These are phyloP conservation scores for Saccharomycopsis fodiens DNA, from an alignment of 805 yeast species.

Conservation along the genomic window DNA sequence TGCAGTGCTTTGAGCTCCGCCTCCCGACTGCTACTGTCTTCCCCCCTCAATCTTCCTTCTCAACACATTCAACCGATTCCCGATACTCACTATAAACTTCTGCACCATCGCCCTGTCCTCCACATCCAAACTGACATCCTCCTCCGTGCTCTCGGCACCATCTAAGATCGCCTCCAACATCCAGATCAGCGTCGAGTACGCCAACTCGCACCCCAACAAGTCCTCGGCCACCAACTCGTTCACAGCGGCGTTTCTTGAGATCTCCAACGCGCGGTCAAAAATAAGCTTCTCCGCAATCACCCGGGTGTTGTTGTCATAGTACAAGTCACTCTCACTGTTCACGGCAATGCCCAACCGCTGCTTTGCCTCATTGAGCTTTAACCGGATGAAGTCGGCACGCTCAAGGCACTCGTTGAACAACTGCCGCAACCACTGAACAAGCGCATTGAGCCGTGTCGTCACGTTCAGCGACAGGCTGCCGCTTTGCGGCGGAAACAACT, in stretches of 20 bases:
- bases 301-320: constrained; percentile 19
- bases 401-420: constrained; percentile 83
- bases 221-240: constrained; percentile 75
- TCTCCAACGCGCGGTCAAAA: constrained; percentile 90
- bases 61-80: constrained; percentile 67
- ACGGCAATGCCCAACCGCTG: constrained; percentile 24
- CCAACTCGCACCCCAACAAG: constrained; percentile 70
- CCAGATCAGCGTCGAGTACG: constrained; percentile 91
- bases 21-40: too few species aligned
- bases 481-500: neutral
- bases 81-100: constrained; percentile 75
- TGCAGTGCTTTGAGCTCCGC: too few species aligned
- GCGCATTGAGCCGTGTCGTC: constrained; percentile 27
- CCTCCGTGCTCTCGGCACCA: constrained; percentile 24
- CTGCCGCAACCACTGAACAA: constrained; percentile 89
- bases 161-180: constrained; percentile 85
- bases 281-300: constrained; percentile 76
- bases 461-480: constrained; percentile 4
- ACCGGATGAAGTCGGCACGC: constrained; percentile 72
- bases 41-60: constrained; percentile 54
- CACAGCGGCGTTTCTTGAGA: constrained; percentile 85
- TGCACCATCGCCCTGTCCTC: constrained; percentile 73
- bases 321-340: constrained; percentile 9
- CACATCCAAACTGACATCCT: constrained; percentile 44
- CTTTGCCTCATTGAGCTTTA: constrained; percentile 43